Evolutionary conservation across 2,329 filamentous ascomycete species (phyloP), one percentile per base, ranked within the genome.

Genomic region (Verticillium dahliae): DNA sequence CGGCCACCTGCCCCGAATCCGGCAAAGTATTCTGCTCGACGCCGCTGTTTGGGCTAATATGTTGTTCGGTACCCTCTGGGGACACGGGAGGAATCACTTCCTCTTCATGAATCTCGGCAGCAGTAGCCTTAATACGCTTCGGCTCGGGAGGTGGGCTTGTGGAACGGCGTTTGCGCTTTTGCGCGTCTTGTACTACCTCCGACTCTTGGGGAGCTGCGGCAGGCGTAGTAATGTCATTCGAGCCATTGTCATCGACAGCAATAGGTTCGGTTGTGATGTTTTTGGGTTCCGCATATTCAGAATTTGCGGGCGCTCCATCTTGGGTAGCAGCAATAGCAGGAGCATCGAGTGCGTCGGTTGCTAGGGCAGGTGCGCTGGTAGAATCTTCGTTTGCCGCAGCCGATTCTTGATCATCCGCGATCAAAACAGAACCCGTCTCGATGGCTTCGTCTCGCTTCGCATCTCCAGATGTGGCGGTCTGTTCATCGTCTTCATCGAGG

Each of bases 121-220:
- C 54, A 22, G 27, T 31, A 18, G 80, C 74, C 66, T 81, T 82
- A 11, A 79, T 74, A 63, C 82, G 85, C 70, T 89, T 89, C 58
- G 14, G 83, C 81, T 61, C 85, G 80, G 31, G 78, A 74, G 10
- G 78, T 39, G 87, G 88, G 61, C 81, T 90, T 61, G 80, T 78
- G 54, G 86, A 90, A 67, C 86, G 81, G 67, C 87, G 84, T 72
- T 90, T 90, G 64, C 88, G 81, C 73, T 88, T 90, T 67, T 84
- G 84, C 50, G 77, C 77, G 66, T 88, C 85, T 64, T 84, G 80
- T 38, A 76, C 37, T 58, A 60, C 57, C 45, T 63, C 58, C 56
- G 57, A 56, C 15, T 62, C 60, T 37, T 54, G 57, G 5, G 60
- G 33, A 6, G 62, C 38, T 37, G 63, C 62, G 22, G 35, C 31